A percentile compares a stretch with the other conserved stretches of the same genome.
Evolutionary conservation across 2,329 filamentous ascomycete genomes (phyloP).

Genomic region (Aureobasidium sp.): DNA sequence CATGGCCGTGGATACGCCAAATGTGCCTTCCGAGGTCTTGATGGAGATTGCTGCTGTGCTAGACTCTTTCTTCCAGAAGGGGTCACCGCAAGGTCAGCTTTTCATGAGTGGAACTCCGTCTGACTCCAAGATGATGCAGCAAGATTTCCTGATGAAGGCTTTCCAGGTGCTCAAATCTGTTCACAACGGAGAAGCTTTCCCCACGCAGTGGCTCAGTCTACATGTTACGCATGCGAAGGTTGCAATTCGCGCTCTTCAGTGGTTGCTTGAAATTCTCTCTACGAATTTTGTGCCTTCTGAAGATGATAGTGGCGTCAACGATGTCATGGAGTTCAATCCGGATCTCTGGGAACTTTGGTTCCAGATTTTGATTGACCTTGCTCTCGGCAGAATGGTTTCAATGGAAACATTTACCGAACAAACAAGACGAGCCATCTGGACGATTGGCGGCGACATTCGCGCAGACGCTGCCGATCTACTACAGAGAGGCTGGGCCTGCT

Average conservation of each 20-base stretch:
- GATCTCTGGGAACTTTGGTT: conserved; percentile 94
- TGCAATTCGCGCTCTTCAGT: conserved; percentile 16
- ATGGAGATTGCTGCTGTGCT: conserved; percentile 84
- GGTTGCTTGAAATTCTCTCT: conserved; percentile 54
- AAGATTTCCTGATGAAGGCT: conserved; percentile 9
- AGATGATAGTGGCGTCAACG: conserved; percentile 67
- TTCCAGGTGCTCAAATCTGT: conserved; percentile 86
- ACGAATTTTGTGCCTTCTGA: conserved; percentile 81
- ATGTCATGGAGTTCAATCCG: conserved; percentile 65
- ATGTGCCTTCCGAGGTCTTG: conserved; percentile 63
- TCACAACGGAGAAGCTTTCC: conserved; percentile 81
- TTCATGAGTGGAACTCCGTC: background rate
- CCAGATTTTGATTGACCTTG: conserved; percentile 76
- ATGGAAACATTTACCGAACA: conserved; percentile 96
- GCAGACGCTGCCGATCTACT: conserved; percentile 85
- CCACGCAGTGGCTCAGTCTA: conserved; percentile 81
- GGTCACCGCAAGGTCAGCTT: background rate
- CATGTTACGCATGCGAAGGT: conserved; percentile 52
- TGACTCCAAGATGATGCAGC: background rate
- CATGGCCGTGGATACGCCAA: conserved; percentile 53
- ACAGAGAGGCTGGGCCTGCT: conserved; percentile 82
- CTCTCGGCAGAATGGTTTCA: conserved; percentile 80
- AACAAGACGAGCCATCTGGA: conserved; percentile 94
- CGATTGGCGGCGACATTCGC: conserved; percentile 93
- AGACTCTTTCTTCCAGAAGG: conserved; percentile 63